These are phyloP conservation scores for Ophiocordyceps polyrhachis-furcata DNA, from an alignment of 2,329 filamentous ascomycete species.

Conservation along the genomic window DNA sequence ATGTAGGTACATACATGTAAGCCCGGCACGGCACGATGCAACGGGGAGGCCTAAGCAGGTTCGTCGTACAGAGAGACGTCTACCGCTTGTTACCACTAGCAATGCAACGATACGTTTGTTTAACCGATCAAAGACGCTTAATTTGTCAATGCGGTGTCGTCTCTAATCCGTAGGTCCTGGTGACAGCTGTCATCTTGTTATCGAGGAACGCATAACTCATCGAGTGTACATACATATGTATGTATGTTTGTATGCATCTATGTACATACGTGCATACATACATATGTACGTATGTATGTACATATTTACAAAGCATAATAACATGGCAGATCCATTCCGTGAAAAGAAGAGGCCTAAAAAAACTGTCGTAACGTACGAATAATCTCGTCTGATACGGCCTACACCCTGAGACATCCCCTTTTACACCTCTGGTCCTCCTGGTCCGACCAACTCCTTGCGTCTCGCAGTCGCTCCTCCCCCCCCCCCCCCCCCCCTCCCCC, in stretches of 20 bases:
- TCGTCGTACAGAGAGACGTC: too few species aligned
- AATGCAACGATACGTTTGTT: too few species aligned
- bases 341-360: neutral
- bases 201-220: neutral
- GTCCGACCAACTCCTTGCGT: conserved; percentile 1
- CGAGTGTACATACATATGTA: neutral
- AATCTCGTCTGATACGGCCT: neutral
- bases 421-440: conserved; percentile 1
- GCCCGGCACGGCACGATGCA: neutral
- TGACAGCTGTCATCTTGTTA: neutral
- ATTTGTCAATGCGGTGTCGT: too few species aligned
- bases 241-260: too few species aligned
- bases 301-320: neutral
- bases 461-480: neutral
- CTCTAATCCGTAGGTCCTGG: neutral
- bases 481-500: conserved; percentile 1
- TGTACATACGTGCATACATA: too few species aligned
- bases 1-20: neutral
- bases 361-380: neutral
- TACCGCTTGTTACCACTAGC: too few species aligned
- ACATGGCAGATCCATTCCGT: neutral
- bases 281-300: neutral
- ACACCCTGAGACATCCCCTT: neutral
- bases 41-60: neutral
- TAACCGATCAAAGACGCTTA: too few species aligned